Percentiles rank a stretch among this genome's conserved stretches.
These are phyloP conservation scores for Phialophora tarda DNA, from an alignment of 2,329 filamentous ascomycete species.

Conservation along the genomic window DNA sequence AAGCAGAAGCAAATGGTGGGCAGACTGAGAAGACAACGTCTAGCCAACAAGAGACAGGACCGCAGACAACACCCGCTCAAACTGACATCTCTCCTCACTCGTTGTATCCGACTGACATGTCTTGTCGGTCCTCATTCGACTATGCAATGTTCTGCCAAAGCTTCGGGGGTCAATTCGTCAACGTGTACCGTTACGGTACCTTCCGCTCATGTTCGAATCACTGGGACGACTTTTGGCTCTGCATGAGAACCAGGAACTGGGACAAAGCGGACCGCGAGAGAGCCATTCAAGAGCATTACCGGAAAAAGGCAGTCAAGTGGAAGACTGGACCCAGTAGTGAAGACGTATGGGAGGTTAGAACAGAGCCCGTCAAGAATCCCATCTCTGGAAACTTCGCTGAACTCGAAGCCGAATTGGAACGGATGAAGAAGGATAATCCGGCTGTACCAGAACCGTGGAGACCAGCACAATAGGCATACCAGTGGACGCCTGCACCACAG, in stretches of 20 bases:
- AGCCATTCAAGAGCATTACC: slow-evolving; percentile 69
- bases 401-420: slow-evolving; percentile 50
- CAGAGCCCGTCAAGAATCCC: slow-evolving; percentile 62
- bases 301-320: slow-evolving; percentile 69
- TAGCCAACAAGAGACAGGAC: slow-evolving; percentile 11
- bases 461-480: slow-evolving; percentile 8
- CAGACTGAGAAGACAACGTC: slow-evolving; percentile 23
- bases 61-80: slow-evolving; percentile 38
- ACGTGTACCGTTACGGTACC: slow-evolving; percentile 84
- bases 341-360: slow-evolving; percentile 83
- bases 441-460: slow-evolving; percentile 33
- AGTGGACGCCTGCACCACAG: background rate
- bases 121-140: slow-evolving; percentile 89
- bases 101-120: slow-evolving; percentile 80
- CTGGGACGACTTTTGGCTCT: slow-evolving; percentile 97
- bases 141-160: slow-evolving; percentile 92
- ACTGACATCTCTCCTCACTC: slow-evolving; percentile 63
- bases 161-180: slow-evolving; percentile 83
- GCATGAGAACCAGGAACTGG: slow-evolving; percentile 80
- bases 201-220: slow-evolving; percentile 79
- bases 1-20: slow-evolving; percentile 40
- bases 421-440: slow-evolving; percentile 49
- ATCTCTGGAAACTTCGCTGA: slow-evolving; percentile 54
- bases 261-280: slow-evolving; percentile 64
- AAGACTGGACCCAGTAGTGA: slow-evolving; percentile 76